phyloP scores from a whole-genome alignment of 106 monocot genomes.

The Dactylorhiza incarnata region DNA sequence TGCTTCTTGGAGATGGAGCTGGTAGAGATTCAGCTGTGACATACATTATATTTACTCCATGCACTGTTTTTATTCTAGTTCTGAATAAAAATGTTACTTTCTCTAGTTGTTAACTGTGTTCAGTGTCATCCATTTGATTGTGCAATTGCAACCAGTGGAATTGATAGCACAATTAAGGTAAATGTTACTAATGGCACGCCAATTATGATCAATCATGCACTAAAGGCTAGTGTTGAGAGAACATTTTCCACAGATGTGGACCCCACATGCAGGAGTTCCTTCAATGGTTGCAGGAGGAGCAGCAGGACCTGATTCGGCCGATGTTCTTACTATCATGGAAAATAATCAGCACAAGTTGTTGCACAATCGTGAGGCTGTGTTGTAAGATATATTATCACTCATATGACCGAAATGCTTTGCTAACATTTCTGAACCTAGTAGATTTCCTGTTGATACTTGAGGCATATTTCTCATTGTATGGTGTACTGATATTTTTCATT shows the following conservation, averaged over 20 bases:
- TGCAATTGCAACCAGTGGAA: conserved; percentile 92
- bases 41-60: not conserved
- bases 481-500: not conserved
- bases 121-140: conserved; percentile 97
- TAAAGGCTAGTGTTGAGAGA: not conserved
- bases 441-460: not conserved
- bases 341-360: conserved; percentile 69
- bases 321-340: conserved; percentile 55
- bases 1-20: conserved; percentile 84
- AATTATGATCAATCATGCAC: not conserved
- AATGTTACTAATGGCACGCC: not conserved
- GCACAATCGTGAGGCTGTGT: conserved; percentile 37
- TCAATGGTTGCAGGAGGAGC: conserved; percentile 69
- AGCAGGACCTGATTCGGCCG: conserved; percentile 69
- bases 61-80: not conserved
- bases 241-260: conserved; percentile 66
- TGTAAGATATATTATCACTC: conserved; percentile 41
- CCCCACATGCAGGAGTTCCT: conserved; percentile 53
- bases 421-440: not conserved
- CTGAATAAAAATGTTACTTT: conserved; percentile 2
- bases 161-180: conserved; percentile 93
- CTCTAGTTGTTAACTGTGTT: conserved; percentile 94
- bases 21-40: conserved; percentile 27
- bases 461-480: not conserved
- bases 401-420: not conserved